phyloP scores from a whole-genome alignment of 331 rosid genomes.

The Malus hybrid region DNA sequence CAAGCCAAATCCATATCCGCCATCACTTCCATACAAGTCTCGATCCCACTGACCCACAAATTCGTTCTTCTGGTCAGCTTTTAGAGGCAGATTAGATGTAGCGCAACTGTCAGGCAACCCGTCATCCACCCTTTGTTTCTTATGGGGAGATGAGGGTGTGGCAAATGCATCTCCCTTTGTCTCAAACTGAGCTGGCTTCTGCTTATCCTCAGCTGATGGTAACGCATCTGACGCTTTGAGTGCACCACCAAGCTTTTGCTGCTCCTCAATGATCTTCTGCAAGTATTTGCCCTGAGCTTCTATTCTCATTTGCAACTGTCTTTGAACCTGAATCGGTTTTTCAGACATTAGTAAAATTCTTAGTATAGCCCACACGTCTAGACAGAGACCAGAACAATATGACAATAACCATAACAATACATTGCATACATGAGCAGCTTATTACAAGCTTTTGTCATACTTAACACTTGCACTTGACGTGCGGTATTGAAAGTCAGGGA shows the following conservation, averaged over 20 bases:
- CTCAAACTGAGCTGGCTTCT: conserved; percentile 39
- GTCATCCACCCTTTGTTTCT: conserved; percentile 55
- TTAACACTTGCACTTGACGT: not conserved
- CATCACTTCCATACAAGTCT: conserved; percentile 33
- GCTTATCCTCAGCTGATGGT: conserved; percentile 45
- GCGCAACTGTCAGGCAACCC: conserved; percentile 31
- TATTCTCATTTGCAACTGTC: conserved; percentile 93
- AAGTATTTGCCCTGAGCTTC: conserved; percentile 97
- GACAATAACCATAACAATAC: not conserved
- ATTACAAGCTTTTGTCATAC: not conserved
- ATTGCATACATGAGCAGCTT: not conserved
- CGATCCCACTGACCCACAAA: conserved; percentile 33
- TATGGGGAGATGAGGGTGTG: conserved; percentile 41
- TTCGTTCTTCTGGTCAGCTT: conserved; percentile 34
- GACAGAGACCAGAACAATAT: not conserved
- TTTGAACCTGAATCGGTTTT: conserved; percentile 65
- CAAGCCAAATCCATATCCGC: conserved; percentile 40
- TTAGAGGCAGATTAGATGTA: conserved; percentile 20
- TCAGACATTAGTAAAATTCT: not conserved
- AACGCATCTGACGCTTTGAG: conserved; percentile 45
- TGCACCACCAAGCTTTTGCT: conserved; percentile 77
- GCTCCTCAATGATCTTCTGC: conserved; percentile 97
- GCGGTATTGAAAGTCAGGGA: no score
- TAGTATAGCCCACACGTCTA: not conserved
- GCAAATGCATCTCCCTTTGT: conserved; percentile 49